phyloP scores from a whole-genome alignment of 2,329 filamentous ascomycete genomes.

The Pseudogymnoascus sp. region DNA sequence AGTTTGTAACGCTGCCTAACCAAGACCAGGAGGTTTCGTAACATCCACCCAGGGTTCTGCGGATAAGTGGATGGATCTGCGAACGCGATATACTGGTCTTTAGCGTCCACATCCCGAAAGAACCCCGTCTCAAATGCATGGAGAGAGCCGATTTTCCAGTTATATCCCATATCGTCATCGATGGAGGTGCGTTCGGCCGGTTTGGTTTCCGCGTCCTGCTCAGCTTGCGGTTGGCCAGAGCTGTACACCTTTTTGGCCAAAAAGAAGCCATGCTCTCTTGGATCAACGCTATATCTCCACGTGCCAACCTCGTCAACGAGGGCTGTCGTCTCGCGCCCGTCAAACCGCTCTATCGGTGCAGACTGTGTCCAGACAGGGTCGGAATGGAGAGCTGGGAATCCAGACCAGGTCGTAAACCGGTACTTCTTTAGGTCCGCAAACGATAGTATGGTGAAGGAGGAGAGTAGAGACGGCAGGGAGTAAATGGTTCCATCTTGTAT shows the following conservation, averaged over 20 bases:
- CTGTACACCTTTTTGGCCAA: conserved; percentile 68
- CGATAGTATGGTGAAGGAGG: conserved; percentile 81
- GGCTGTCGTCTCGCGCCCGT: conserved; percentile 62
- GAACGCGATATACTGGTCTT: conserved; percentile 79
- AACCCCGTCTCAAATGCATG: conserved; percentile 79
- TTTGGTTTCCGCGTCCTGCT: conserved; percentile 36
- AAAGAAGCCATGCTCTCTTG: conserved; percentile 88
- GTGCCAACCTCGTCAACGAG: conserved; percentile 80
- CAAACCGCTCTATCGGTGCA: conserved; percentile 46
- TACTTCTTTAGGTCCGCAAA: conserved; percentile 98
- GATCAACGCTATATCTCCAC: conserved; percentile 77
- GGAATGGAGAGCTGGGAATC: conserved; percentile 87
- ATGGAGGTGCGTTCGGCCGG: conserved; percentile 39
- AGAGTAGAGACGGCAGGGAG: conserved; percentile 82
- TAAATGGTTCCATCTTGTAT: conserved; percentile 96
- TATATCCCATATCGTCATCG: conserved; percentile 49
- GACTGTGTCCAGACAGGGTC: conserved; percentile 71
- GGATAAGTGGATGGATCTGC: conserved; percentile 88
- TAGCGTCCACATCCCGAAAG: conserved; percentile 63
- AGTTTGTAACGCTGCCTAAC: conserved; percentile 76
- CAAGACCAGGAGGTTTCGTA: conserved; percentile 81
- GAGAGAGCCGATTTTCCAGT: conserved; percentile 72
- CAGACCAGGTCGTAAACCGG: conserved; percentile 97
- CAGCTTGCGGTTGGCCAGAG: conserved; percentile 18
- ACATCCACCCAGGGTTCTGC: conserved; percentile 82